Evolutionary conservation across 805 yeast species (phyloP).

Genomic region (Yarrowia hollandica): DNA sequence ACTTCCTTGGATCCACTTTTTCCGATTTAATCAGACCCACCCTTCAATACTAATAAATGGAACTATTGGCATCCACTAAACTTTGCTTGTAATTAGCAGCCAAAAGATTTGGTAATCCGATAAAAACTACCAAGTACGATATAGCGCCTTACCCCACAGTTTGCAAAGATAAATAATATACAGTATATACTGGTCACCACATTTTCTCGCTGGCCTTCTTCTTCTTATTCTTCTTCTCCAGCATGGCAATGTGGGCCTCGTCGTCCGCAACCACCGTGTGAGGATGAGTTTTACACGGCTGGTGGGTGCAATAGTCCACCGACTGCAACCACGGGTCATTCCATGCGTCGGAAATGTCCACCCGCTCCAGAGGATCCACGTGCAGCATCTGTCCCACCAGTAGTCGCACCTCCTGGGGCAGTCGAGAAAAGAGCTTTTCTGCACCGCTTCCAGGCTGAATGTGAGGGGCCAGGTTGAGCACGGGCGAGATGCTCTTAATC

Average conservation of each 20-base stretch:
- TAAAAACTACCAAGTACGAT: too few relatives aligned
- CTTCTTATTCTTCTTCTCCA: constrained; percentile 65
- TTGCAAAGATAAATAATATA: constrained; percentile 9
- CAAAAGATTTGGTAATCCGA: too few relatives aligned
- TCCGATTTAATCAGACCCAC: too few relatives aligned
- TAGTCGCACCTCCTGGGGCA: constrained; percentile 67
- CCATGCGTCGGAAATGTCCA: constrained; percentile 56
- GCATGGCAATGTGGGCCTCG: constrained; percentile 92
- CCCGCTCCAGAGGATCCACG: constrained; percentile 60
- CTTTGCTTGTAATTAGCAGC: too few relatives aligned
- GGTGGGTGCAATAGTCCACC: constrained; percentile 67
- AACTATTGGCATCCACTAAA: too few relatives aligned
- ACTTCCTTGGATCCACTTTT: too few relatives aligned
- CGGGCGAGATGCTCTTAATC: neutral
- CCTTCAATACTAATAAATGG: too few relatives aligned
- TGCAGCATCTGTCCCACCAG: constrained; percentile 68
- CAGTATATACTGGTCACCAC: constrained; percentile 38
- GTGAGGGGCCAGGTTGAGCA: constrained; percentile 11
- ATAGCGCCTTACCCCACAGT: too few relatives aligned
- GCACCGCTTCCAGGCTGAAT: constrained; percentile 52
- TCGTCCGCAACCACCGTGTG: constrained; percentile 91
- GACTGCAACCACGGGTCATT: constrained; percentile 57
- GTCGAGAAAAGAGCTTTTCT: constrained; percentile 60
- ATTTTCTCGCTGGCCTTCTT: constrained; percentile 54
- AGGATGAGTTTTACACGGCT: constrained; percentile 49